Evolutionary conservation across 192 early-diverging fungal genomes (phyloP), one percentile per base, ranked within the genome.

Genomic region (Backusella liffmaniae): DNA sequence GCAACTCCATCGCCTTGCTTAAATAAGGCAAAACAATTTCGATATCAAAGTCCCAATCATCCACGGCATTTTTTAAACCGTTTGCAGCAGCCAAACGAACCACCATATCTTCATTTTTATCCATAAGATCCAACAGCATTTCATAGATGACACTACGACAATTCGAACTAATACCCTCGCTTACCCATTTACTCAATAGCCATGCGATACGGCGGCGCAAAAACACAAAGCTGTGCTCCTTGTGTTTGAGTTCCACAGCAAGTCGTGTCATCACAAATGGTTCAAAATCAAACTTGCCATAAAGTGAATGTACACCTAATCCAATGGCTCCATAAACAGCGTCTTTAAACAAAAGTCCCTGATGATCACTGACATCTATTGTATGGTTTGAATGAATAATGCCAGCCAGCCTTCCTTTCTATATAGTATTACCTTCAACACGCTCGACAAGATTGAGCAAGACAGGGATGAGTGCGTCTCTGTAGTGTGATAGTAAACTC

Each of bases 21-120:
- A 95, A 73, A 79, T 88, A 96, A 2, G 92, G 90, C 30, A 82
- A 72, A 73, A 96, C 96, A 29, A 83, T 80, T 0, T 80, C 79
- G 7, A 90, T 76, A 30, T 94, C 92, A 85, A 97, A 97, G 72
- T 96, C 94, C 93, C 93, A 95, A 74, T 97, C 95, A 69, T 95
- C 95, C 32, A 98, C 84, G 42, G 92, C 90, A 34, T 73, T 76
- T 53, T 85, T 75, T 4, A 97, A 78, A 39, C 89, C 90, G 6
- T 88, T 79, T 15, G 92, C 87, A 13, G 96, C 90, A 15, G 92
- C 90, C 49, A 97, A 85, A 4, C 94, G 90, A 42, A 97, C 94
- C 44, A 94, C 90, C 77, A 95, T 76, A 35, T 95, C 93, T 76
- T 94, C 90, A n/a, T 89, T 84, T 1, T 85, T 76, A n/a, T 76